These are phyloP conservation scores for Blastobotrys capitulatus DNA, from an alignment of 1,139 yeast genomes.

Conservation along the genomic window DNA sequence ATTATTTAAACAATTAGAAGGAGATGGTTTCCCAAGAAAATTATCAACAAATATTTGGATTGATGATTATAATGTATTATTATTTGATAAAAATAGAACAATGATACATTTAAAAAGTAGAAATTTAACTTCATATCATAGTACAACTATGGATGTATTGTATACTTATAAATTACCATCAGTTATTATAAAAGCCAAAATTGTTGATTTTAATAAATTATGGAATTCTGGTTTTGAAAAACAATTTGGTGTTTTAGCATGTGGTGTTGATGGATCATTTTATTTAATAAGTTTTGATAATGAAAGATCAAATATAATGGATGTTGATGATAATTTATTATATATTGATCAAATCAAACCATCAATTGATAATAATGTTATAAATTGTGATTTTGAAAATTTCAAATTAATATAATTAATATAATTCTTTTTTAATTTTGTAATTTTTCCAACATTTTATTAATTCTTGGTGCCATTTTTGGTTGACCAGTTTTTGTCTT, in stretches of 20 bases:
- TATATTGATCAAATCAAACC: too few species aligned
- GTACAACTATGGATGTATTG: neutral
- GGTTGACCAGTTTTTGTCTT: conserved; percentile 81
- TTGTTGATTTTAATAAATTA: conserved; percentile 1
- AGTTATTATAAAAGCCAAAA: conserved; percentile 7
- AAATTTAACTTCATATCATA: conserved; percentile 7
- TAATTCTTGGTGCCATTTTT: conserved; percentile 83
- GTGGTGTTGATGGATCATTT: conserved; percentile 15
- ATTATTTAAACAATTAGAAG: conserved; percentile 2
- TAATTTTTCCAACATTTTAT: conserved; percentile 65
- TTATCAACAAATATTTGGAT: conserved; percentile 13
- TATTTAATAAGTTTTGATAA: conserved; percentile 8
- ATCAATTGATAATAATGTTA: neutral
- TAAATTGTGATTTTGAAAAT: neutral
- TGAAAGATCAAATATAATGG: neutral
- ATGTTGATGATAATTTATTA: neutral
- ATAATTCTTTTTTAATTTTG: neutral
- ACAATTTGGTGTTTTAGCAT: conserved; percentile 6
- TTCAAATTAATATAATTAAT: neutral
- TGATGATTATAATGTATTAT: conserved; percentile 12
- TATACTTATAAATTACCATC: conserved; percentile 12
- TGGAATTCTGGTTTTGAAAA: conserved; percentile 3
- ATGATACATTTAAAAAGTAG: neutral
- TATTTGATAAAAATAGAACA: conserved; percentile 15
- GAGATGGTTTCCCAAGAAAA: conserved; percentile 15